A percentile compares a stretch with the other conserved stretches of the same genome.
Conservation (phyloP, 2,329 filamentous ascomycete species). For the Sphaerostilbella broomeana region DNA sequence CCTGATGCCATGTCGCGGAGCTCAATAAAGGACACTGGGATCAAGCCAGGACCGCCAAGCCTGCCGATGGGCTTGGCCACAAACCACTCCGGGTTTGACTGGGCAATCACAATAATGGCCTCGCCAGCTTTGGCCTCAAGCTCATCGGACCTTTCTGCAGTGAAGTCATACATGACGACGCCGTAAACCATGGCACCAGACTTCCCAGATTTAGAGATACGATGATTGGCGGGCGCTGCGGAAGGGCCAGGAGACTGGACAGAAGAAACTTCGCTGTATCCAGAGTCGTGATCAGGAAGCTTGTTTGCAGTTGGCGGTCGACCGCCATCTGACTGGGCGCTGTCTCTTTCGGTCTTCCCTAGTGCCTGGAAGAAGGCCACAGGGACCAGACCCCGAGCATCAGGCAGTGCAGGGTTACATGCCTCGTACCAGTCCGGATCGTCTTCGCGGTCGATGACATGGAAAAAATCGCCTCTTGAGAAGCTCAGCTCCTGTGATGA, state of each 20-base stretch:
- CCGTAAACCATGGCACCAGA: slow-evolving; percentile 89
- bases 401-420: slow-evolving; percentile 84
- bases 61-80: slow-evolving; percentile 98
- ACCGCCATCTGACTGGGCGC: slow-evolving; percentile 59
- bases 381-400: slow-evolving; percentile 84
- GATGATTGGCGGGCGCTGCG: slow-evolving; percentile 31
- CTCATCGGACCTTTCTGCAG: slow-evolving; percentile 91
- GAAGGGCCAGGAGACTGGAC: slow-evolving; percentile 12
- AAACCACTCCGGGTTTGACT: slow-evolving; percentile 98
- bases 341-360: slow-evolving; percentile 87
- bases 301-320: slow-evolving; percentile 43
- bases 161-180: slow-evolving; percentile 94
- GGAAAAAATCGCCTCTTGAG: slow-evolving; percentile 92
- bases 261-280: slow-evolving; percentile 48
- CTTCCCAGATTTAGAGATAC: slow-evolving; percentile 46
- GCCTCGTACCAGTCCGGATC: slow-evolving; percentile 97
- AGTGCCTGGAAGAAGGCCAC: slow-evolving; percentile 90
- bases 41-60: slow-evolving; percentile 89
- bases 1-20: slow-evolving; percentile 91
- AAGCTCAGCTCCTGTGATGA: slow-evolving; percentile 78
- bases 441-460: slow-evolving; percentile 93
- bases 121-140: slow-evolving; percentile 91
- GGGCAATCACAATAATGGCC: slow-evolving; percentile 95
- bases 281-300: slow-evolving; percentile 79
- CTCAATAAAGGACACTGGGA: slow-evolving; percentile 94